Evolutionary conservation across 345 rosid genomes (phyloP).

Genomic region (Heritiera littoralis): DNA sequence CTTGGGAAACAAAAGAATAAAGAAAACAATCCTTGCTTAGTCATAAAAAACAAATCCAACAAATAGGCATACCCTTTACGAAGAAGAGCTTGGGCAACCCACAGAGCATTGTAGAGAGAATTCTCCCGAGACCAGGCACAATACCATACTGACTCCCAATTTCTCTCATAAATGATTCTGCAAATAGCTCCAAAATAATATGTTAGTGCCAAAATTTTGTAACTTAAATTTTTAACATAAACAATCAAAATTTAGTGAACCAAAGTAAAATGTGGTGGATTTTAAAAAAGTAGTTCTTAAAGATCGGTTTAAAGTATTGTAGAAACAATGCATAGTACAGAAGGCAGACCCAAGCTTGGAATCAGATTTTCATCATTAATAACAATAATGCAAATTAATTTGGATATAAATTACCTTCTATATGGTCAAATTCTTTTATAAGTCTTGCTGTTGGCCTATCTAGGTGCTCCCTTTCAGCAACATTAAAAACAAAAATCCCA

Average conservation of each 20-base stretch:
- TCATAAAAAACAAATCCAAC: conserved; percentile 3
- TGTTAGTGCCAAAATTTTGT: not conserved
- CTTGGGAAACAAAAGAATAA: conserved; percentile 2
- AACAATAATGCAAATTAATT: conserved; percentile 3
- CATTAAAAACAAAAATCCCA: conserved; percentile 77
- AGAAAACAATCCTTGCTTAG: not conserved
- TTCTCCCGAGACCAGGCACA: conserved; percentile 83
- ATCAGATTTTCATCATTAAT: conserved; percentile 6
- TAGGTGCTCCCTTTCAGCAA: conserved; percentile 68
- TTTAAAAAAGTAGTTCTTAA: not conserved
- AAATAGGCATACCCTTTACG: conserved; percentile 75
- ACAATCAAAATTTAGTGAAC: not conserved
- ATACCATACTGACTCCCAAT: conserved; percentile 93
- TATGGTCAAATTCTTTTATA: conserved; percentile 68
- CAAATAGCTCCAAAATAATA: conserved; percentile 22
- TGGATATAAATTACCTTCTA: conserved; percentile 57
- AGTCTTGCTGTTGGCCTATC: conserved; percentile 90
- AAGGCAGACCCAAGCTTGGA: not conserved
- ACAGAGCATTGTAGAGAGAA: conserved; percentile 86
- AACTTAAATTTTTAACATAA: not conserved
- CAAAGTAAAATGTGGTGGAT: not conserved
- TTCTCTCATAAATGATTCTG: conserved; percentile 66
- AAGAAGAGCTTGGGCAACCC: conserved; percentile 96
- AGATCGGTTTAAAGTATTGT: not conserved
- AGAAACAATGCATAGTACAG: not conserved